Base-by-base conservation (phyloP, 768 basidiomycete genomes). In the Cystobasidium tubakii region DNA sequence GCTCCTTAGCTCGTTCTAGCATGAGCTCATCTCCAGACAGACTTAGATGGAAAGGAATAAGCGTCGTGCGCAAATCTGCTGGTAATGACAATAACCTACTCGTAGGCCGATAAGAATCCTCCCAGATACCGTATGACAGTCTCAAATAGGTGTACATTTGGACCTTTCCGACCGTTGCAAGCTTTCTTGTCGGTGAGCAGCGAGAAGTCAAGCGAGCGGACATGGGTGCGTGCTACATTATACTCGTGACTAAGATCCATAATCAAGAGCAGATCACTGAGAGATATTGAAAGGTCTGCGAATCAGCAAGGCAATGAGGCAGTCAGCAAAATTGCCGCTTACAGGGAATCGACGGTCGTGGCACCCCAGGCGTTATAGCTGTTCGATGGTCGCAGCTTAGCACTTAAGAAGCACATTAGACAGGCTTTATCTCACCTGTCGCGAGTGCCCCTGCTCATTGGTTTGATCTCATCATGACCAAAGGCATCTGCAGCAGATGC, bases 101-200 rank as follows among this genome's bases (percentile, higher is more conserved):
- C 83, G 75, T 82, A 82, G 0, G 82, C 83, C 0, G 82, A 79
- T 1, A 83, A 69, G 17, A 84, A 62, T 15, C 82, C 82, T 21
- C 83, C 83, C 50, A 84, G 80, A 65, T 83, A 84, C 44, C 83
- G 79, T 64, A 84, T 84, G 3, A 79, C 81, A 7, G 82, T 83
- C 75, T 84, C 83, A 73, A 84, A 84, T 2, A 81, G 76, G 1
- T 80, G 76, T 23, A 83, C 33, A 50, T 31, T 55, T n/a, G 71
- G 74, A 19, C 46, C 33, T 53, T 23, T 36, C 17, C 69, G 29
- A 0, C 75, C 67, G 2, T 74, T 43, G 13, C 34, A 36, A 25
- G 46, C 64, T 0, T 34, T 27, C 10, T 33, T 33, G 10, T 72
- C 74, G n/a, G 53, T 29, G 57, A 80, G 75, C 66, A 76, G 76